These are phyloP conservation scores for Geotrichum cucujoidarum DNA, from an alignment of 1,139 yeast genomes.

Conservation along the genomic window DNA sequence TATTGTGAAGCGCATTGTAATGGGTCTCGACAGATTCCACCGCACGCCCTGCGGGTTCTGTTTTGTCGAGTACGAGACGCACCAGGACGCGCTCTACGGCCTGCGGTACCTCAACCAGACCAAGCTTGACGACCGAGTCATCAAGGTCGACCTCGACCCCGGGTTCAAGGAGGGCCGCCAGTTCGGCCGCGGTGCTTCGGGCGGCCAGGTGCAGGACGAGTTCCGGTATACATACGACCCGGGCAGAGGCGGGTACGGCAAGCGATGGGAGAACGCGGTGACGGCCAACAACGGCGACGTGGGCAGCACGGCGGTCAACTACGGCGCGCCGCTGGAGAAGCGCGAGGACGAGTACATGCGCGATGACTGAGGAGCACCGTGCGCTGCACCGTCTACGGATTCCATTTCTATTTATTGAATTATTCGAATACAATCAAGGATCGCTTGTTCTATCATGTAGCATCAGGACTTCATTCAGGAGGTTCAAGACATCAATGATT, in stretches of 20 bases:
- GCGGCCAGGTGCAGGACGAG: slow-evolving; percentile 76
- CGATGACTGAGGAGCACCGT: no score
- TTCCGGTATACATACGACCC: slow-evolving; percentile 51
- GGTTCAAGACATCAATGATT: no score
- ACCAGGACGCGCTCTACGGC: slow-evolving; percentile 70
- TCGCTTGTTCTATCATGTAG: no score
- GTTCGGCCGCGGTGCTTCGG: slow-evolving; percentile 84
- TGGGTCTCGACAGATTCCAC: slow-evolving; percentile 88
- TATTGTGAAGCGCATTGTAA: slow-evolving; percentile 65
- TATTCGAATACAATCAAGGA: no score
- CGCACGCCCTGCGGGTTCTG: slow-evolving; percentile 96
- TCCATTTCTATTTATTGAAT: no score
- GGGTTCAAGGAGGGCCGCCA: slow-evolving; percentile 94
- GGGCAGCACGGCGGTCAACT: slow-evolving; percentile 9
- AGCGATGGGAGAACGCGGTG: slow-evolving; percentile 27
- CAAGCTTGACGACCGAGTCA: slow-evolving; percentile 69
- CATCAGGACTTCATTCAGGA: no score
- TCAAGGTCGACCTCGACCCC: slow-evolving; percentile 86
- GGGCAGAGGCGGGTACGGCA: slow-evolving; percentile 53
- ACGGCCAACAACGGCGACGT: slow-evolving; percentile 9
- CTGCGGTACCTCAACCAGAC: slow-evolving; percentile 77
- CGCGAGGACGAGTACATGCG: background rate
- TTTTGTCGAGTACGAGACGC: slow-evolving; percentile 68
- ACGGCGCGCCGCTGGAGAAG: slow-evolving; percentile 8
- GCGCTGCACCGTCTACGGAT: no score